Percentiles rank a stretch among this genome's conserved stretches.
phyloP scores from a whole-genome alignment of 176 grass and related monocot species.

The Coix lacrymajobi region DNA sequence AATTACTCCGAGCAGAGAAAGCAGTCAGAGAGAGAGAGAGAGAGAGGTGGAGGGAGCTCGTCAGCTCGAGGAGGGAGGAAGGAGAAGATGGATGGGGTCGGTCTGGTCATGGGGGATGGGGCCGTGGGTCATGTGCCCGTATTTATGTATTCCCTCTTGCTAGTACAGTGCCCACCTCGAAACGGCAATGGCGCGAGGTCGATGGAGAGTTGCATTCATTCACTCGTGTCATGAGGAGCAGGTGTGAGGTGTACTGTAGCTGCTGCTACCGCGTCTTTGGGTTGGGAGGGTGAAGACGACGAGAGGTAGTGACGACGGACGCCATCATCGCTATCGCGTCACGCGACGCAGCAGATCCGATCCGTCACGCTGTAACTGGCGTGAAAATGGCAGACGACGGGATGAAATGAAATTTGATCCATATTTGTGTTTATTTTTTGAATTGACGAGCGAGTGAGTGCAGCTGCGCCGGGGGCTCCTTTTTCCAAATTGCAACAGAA shows the following conservation, averaged over 20 bases:
- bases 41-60: neutral
- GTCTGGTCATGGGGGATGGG: neutral
- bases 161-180: too few species aligned
- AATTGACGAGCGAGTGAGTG: too few species aligned
- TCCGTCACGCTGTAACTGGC: neutral
- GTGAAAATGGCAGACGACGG: neutral
- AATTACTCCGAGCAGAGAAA: conserved; percentile 2
- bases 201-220: neutral
- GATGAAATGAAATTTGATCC: neutral
- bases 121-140: conserved; percentile 32
- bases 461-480: too few species aligned
- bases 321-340: neutral
- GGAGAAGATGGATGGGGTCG: neutral
- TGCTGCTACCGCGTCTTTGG: too few species aligned
- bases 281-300: too few species aligned
- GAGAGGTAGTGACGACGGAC: neutral
- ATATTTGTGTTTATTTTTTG: neutral
- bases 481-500: too few species aligned
- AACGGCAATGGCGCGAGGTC: neutral
- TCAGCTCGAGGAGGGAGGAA: too few species aligned
- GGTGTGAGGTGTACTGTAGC: neutral
- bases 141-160: conserved; percentile 25
- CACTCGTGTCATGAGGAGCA: neutral
- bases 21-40: neutral
- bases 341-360: too few species aligned